phyloP scores from a whole-genome alignment of 2,329 filamentous ascomycete species.

The Juglanconis juglandina region DNA sequence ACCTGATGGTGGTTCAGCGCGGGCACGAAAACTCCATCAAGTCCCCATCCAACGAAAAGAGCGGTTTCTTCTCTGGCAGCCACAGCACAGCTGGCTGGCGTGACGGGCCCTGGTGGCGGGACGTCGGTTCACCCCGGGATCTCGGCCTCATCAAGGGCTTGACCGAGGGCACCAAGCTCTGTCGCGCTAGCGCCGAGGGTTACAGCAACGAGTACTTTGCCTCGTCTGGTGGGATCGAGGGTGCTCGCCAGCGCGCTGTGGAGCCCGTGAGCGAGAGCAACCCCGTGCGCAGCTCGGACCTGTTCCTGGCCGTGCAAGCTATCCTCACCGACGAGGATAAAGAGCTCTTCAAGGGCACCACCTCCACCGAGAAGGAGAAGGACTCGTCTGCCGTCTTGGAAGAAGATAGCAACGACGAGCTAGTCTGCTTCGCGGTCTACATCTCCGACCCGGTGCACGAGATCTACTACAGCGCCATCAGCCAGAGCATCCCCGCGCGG shows the following conservation, averaged over 20 bases:
- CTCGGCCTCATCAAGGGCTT: conserved; percentile 77
- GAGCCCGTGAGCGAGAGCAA: conserved; percentile 79
- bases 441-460: conserved; percentile 86
- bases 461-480: conserved; percentile 79
- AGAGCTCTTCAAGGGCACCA: conserved; percentile 63
- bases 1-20: conserved; percentile 88
- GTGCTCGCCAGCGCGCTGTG: conserved; percentile 74
- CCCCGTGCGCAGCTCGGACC: conserved; percentile 86
- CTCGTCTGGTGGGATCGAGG: conserved; percentile 71
- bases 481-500: conserved; percentile 75
- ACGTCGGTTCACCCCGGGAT: conserved; percentile 65
- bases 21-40: conserved; percentile 77
- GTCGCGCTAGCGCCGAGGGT: conserved; percentile 80
- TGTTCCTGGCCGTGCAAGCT: conserved; percentile 94
- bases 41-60: conserved; percentile 35
- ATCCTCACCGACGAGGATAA: conserved; percentile 63
- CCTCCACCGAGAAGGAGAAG: conserved; percentile 52
- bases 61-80: conserved; percentile 45
- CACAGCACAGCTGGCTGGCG: conserved; percentile 70
- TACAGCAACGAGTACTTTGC: conserved; percentile 85
- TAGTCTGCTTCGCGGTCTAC: conserved; percentile 72
- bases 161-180: conserved; percentile 85
- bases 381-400: conserved; percentile 50
- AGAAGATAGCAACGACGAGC: conserved; percentile 53
- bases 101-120: conserved; percentile 96